phyloP scores from a whole-genome alignment of 176 grass and related monocot genomes.

The Thinopyrum elongatum region DNA sequence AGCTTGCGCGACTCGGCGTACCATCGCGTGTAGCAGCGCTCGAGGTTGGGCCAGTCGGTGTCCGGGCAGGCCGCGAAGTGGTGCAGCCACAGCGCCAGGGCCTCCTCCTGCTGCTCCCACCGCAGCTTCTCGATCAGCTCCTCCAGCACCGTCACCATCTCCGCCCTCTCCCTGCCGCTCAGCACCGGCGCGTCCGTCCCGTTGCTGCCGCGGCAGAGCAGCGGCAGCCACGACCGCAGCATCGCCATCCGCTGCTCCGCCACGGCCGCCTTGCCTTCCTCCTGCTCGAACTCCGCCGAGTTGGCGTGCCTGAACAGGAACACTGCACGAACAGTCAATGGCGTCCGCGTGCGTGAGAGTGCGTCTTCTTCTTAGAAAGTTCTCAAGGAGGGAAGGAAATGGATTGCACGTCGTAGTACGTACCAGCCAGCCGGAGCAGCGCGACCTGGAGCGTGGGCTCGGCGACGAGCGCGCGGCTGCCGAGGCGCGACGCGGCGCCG shows the following conservation, averaged over 20 bases:
- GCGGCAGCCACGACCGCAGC: slow-evolving; percentile 72
- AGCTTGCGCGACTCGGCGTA: slow-evolving; percentile 62
- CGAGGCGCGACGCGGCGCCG: slow-evolving; percentile 48
- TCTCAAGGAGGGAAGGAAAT: background rate
- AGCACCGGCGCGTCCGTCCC: slow-evolving; percentile 64
- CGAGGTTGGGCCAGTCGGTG: slow-evolving; percentile 90
- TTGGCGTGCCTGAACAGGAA: slow-evolving; percentile 75
- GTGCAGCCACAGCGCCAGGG: slow-evolving; percentile 77
- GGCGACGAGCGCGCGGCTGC: slow-evolving; percentile 41
- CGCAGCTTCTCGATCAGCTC: slow-evolving; percentile 64
- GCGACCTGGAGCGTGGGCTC: slow-evolving; percentile 73
- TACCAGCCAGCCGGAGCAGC: slow-evolving; percentile 66
- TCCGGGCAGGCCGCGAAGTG: slow-evolving; percentile 59
- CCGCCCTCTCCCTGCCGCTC: slow-evolving; percentile 59
- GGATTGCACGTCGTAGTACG: background rate
- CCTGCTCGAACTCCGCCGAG: slow-evolving; percentile 50
- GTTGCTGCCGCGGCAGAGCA: slow-evolving; percentile 70
- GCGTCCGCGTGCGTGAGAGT: too few species aligned
- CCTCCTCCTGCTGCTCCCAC: slow-evolving; percentile 76
- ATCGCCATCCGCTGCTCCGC: slow-evolving; percentile 37
- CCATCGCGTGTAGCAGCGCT: slow-evolving; percentile 74
- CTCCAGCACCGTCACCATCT: slow-evolving; percentile 66
- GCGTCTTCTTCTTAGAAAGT: too few species aligned
- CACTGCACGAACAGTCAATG: slow-evolving; percentile 23
- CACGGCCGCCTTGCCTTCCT: slow-evolving; percentile 7